These are phyloP conservation scores for Cryphonectria radicalis DNA, from an alignment of 2,329 filamentous ascomycete species.

Conservation along the genomic window DNA sequence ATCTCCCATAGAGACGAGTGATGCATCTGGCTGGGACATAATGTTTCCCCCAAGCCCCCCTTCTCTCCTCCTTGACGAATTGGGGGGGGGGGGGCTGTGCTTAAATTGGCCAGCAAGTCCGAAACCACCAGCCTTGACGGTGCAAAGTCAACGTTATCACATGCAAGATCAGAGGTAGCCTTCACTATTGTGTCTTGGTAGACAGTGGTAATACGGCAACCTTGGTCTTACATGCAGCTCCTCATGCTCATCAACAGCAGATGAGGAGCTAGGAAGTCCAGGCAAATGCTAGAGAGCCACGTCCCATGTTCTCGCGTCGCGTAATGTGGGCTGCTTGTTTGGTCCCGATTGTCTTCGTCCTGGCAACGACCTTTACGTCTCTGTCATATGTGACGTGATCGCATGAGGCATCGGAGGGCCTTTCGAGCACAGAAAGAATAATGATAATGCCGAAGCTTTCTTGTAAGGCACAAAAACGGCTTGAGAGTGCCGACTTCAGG, in stretches of 20 bases:
- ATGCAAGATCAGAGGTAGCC: background rate
- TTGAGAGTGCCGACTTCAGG: too few relatives aligned
- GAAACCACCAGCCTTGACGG: background rate
- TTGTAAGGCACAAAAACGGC: too few relatives aligned
- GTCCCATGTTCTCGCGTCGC: too few relatives aligned
- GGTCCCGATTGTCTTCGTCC: too few relatives aligned
- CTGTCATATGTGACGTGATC: too few relatives aligned
- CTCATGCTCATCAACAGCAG: slow-evolving; percentile 7
- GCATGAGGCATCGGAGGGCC: too few relatives aligned
- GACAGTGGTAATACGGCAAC: background rate
- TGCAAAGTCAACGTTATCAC: background rate
- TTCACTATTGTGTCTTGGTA: background rate
- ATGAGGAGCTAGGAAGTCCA: slow-evolving; percentile 18
- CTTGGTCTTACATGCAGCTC: background rate
- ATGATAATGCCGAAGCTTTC: too few relatives aligned
- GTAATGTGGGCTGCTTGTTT: too few relatives aligned
- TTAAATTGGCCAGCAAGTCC: background rate
- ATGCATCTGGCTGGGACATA: background rate
- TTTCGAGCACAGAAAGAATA: too few relatives aligned
- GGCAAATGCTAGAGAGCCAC: too few relatives aligned
- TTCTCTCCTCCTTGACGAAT: too few relatives aligned
- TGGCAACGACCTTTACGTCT: too few relatives aligned
- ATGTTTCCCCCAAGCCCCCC: background rate
- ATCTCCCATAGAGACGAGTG: background rate
- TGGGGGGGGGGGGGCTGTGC: background rate